Evolutionary conservation across 257 asterid genomes (phyloP), one percentile per base, ranked within the genome.

Genomic region (Solanum lycopersicoides): DNA sequence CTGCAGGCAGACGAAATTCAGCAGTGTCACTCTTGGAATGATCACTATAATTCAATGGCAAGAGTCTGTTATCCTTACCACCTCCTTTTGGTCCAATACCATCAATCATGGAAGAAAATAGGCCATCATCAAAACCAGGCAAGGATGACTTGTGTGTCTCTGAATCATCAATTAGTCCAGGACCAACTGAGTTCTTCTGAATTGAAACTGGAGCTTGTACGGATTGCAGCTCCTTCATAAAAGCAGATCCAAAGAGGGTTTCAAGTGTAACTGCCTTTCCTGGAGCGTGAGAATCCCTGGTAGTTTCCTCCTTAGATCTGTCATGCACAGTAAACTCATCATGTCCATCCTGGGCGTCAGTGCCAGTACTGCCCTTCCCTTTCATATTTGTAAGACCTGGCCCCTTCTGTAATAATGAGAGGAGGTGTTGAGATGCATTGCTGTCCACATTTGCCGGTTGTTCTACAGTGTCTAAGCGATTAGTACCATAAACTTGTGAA

Each of bases 221-320:
- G 25, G 98, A 95, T 90, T 95, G 93, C 20, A 96, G 94, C 91
- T 95, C 98, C 82, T 89, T 89, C 98, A 96, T 96, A 88, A 96
- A 96, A 91, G 98, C 98, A 93, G 94, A 87, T 87, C 98, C 98
- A 89, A 96, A 96, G 72, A 95, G 98, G 41, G 97, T 90, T 92
- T 95, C 98, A 21, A 95, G 96, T 56, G 98, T 94, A 79, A 93
- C 92, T 21, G 88, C 6, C 59, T 91, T 90, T 68, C 92, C 96
- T 75, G 85, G 60, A 76, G 72, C 34, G 32, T 87, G 89, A 65
- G 84, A 45, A 75, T 89, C 95, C 84, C 88, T 91, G 53, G 89
- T 85, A 72, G 86, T 47, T 60, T 86, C 32, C 66, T 75, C 56
- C 59, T 75, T 39, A 23, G 59, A 75, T 41, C 59, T 41, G 34